phyloP scores from a whole-genome alignment of 768 basidiomycete genomes.

The Lactarius hengduanensis region DNA sequence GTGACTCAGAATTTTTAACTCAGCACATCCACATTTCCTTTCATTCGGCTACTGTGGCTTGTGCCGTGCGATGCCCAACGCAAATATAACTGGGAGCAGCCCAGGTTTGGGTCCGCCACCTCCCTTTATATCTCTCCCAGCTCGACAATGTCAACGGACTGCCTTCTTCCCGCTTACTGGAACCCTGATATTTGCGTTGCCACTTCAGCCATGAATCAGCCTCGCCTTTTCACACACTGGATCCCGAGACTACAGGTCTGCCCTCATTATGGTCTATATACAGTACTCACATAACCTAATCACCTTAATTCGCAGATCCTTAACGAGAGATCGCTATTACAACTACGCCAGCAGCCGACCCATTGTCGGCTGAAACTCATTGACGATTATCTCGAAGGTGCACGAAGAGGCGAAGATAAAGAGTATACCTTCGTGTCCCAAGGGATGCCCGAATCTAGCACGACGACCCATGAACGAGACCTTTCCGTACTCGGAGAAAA shows the following conservation, averaged over 20 bases:
- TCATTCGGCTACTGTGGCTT: neutral
- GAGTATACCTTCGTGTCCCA: neutral
- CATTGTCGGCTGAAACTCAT: neutral
- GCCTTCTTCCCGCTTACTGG: neutral
- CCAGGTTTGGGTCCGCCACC: neutral
- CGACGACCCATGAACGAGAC: neutral
- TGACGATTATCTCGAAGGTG: neutral
- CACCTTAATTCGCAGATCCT: neutral
- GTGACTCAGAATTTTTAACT: neutral
- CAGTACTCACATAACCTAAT: neutral
- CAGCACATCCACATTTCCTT: neutral
- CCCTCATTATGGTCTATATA: neutral
- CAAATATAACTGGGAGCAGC: neutral
- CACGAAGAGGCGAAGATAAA: conserved; percentile 1
- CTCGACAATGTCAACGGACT: neutral
- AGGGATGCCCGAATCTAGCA: neutral
- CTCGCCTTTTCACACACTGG: conserved; percentile 7
- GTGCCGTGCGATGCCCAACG: neutral
- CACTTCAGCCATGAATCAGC: neutral
- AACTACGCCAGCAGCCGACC: neutral
- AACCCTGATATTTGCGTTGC: neutral
- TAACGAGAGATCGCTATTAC: neutral
- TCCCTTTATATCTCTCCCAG: neutral
- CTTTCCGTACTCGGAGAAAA: neutral
- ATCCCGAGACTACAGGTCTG: conserved; percentile 4